A percentile compares a stretch with the other conserved stretches of the same genome.
phyloP scores from a whole-genome alignment of 208 protist species.

The Crithidia acanthocephali region DNA sequence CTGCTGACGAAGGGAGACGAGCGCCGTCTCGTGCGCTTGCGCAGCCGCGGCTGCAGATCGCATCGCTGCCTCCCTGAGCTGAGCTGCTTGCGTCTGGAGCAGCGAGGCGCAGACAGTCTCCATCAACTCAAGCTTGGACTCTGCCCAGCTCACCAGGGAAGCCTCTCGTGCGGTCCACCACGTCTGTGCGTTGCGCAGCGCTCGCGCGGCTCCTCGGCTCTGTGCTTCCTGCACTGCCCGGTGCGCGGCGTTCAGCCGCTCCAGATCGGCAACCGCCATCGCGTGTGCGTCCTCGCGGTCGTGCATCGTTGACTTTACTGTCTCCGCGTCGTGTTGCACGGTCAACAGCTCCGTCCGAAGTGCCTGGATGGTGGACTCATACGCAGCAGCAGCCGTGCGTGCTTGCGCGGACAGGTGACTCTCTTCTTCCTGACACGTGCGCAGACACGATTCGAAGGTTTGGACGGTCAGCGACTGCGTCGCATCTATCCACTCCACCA shows the following conservation, averaged over 20 bases:
- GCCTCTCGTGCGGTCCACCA: slow-evolving; percentile 6
- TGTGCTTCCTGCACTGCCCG: not conserved
- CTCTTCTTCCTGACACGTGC: not conserved
- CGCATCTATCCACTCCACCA: not conserved
- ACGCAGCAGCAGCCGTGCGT: too few species aligned
- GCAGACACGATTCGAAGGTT: not conserved
- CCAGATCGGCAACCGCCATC: not conserved
- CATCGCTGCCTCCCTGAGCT: not conserved
- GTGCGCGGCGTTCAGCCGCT: not conserved
- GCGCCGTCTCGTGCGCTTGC: not conserved
- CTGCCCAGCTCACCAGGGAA: not conserved
- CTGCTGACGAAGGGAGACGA: not conserved
- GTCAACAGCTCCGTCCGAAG: not conserved
- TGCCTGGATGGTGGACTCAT: not conserved
- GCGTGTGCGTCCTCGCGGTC: not conserved
- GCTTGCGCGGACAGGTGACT: too few species aligned
- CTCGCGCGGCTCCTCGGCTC: too few species aligned
- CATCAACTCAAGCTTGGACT: not conserved
- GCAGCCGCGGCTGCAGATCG: not conserved
- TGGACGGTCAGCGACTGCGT: not conserved
- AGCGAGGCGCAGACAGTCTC: not conserved
- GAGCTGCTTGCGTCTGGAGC: not conserved
- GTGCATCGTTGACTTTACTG: not conserved
- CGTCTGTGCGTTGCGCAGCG: not conserved
- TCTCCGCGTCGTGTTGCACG: not conserved